Conservation (phyloP, 1,284 basidiomycete species). For the Neonothopanus nambi region DNA sequence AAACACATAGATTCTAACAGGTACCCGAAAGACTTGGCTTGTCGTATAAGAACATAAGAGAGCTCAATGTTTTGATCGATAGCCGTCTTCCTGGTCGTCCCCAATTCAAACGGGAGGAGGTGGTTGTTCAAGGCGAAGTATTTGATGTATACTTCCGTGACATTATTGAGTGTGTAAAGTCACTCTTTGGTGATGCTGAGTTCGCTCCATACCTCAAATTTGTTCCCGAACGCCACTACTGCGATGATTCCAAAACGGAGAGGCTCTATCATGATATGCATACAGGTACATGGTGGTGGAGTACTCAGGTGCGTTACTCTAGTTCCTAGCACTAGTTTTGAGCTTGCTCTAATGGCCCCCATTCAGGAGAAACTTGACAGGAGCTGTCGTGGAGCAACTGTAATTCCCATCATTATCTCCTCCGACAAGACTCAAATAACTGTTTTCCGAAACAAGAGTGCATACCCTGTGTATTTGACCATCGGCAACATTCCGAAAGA, state of each 20-base stretch:
- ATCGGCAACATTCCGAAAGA: constrained; percentile 22
- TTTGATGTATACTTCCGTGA: no score
- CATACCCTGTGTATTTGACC: constrained; percentile 37
- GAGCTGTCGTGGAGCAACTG: constrained; percentile 20
- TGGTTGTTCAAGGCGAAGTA: constrained; percentile 12
- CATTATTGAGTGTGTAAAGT: no score
- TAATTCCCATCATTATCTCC: constrained; percentile 21
- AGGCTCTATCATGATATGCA: constrained; percentile 23
- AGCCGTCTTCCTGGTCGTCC: background rate
- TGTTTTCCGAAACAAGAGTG: no score
- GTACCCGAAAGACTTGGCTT: constrained; percentile 11
- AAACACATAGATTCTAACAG: background rate
- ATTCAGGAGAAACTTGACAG: constrained; percentile 5
- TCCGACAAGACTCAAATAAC: no score
- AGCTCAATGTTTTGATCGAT: constrained; percentile 11
- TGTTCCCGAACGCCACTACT: constrained; percentile 6
- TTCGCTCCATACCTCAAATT: no score
- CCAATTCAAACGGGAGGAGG: constrained; percentile 3
- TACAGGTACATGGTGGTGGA: constrained; percentile 23
- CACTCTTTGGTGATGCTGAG: no score
- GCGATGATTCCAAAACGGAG: background rate
- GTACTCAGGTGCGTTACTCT: constrained; percentile 24
- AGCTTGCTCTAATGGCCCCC: background rate
- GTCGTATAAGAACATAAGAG: constrained; percentile 1
- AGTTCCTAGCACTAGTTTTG: constrained; percentile 12